Percentiles rank a stretch among this genome's conserved stretches.
phyloP scores from a whole-genome alignment of 805 yeast species.

The Teunomyces funiuensis region DNA sequence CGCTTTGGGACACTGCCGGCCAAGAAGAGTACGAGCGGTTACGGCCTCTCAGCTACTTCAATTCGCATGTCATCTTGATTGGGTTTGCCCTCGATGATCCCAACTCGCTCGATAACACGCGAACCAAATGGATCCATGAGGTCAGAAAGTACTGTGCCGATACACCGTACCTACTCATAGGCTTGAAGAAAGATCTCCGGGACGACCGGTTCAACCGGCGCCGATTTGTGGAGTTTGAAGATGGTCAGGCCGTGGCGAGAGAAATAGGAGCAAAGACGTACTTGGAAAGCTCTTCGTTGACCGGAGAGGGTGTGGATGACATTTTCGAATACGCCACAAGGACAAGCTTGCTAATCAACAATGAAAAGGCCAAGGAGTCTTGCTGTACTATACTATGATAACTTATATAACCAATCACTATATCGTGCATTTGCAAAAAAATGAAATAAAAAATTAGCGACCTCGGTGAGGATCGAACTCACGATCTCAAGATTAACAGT shows the following conservation, averaged over 20 bases:
- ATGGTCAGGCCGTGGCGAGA: constrained; percentile 70
- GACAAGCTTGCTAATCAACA: constrained; percentile 56
- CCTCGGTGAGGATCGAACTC: constrained; percentile 35
- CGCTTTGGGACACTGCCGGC: constrained; percentile 96
- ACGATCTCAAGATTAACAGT: constrained; percentile 33
- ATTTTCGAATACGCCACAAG: constrained; percentile 91
- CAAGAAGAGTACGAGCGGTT: constrained; percentile 93
- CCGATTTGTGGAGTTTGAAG: constrained; percentile 49
- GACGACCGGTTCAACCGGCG: constrained; percentile 34
- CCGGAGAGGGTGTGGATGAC: constrained; percentile 94
- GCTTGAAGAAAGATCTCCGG: constrained; percentile 81
- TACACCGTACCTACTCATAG: constrained; percentile 76
- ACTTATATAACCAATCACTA: neutral
- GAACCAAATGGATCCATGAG: constrained; percentile 85
- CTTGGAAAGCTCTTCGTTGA: constrained; percentile 85
- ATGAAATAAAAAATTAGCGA: constrained; percentile 15
- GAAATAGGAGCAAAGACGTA: constrained; percentile 81
- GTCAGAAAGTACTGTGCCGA: constrained; percentile 77
- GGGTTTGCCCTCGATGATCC: constrained; percentile 86
- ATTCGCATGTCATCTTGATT: constrained; percentile 81
- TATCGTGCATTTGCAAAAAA: neutral
- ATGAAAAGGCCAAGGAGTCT: constrained; percentile 25
- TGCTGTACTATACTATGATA: constrained; percentile 32
- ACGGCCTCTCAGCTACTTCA: constrained; percentile 83
- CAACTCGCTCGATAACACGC: constrained; percentile 81